These are phyloP conservation scores for Candida palmyrensis DNA, from an alignment of 805 yeast species.

Conservation along the genomic window DNA sequence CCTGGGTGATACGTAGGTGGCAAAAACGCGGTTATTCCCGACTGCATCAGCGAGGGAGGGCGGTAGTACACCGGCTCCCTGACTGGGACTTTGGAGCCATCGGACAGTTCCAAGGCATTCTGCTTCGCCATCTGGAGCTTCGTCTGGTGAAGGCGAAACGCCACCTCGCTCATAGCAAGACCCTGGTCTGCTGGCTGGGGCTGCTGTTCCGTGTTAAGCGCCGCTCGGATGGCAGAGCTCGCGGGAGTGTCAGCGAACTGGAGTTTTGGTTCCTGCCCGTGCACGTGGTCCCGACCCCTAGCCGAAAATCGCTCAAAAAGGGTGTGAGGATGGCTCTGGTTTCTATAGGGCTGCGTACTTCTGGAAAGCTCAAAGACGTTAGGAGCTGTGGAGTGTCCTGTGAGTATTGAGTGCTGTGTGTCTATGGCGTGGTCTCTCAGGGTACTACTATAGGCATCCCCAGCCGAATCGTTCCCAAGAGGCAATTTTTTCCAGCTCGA, in stretches of 20 bases:
- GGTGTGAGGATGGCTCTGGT: too few species aligned
- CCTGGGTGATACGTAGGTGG: constrained; percentile 16
- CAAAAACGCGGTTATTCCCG: constrained; percentile 21
- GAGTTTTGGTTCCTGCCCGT: too few species aligned
- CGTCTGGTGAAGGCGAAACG: constrained; percentile 8
- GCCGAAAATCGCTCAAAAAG: too few species aligned
- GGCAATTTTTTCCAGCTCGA: too few species aligned
- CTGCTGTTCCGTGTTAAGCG: neutral
- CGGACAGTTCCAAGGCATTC: neutral
- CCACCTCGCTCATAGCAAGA: constrained; percentile 6
- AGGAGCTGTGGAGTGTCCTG: too few species aligned
- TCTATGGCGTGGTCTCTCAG: too few species aligned
- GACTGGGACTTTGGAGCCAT: constrained; percentile 7
- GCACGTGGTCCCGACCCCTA: too few species aligned
- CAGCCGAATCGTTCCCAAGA: too few species aligned
- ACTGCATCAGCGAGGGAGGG: constrained; percentile 24
- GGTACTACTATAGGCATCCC: too few species aligned
- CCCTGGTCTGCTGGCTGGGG: neutral
- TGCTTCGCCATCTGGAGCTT: constrained; percentile 5
- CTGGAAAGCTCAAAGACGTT: too few species aligned
- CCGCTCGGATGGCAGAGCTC: neutral
- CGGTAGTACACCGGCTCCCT: constrained; percentile 23
- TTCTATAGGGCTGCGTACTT: too few species aligned
- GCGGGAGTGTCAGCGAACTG: neutral
- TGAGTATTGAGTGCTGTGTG: too few species aligned